phyloP scores from a whole-genome alignment of 2,329 filamentous ascomycete species.

The Aspergillus intermedius region DNA sequence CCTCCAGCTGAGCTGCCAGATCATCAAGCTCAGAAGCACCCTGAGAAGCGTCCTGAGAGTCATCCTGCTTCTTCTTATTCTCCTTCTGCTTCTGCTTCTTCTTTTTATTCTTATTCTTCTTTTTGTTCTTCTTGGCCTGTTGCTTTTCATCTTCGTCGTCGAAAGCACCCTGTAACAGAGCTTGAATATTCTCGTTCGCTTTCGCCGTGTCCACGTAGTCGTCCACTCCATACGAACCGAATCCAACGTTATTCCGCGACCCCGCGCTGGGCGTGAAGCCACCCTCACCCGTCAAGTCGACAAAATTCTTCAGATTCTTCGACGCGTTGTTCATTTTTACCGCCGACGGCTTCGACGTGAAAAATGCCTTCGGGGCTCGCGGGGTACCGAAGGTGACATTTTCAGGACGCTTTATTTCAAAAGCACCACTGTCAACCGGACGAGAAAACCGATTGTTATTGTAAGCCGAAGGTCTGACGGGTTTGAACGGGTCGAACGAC shows the following conservation, averaged over 20 bases:
- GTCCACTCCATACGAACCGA: constrained; percentile 50
- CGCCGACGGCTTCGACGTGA: constrained; percentile 44
- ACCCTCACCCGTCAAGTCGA: constrained; percentile 46
- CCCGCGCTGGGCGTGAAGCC: constrained; percentile 44
- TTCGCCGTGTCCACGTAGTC: constrained; percentile 45
- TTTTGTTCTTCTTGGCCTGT: constrained; percentile 32
- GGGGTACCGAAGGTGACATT: constrained; percentile 44
- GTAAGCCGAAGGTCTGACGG: constrained; percentile 32
- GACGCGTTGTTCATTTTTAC: constrained; percentile 35
- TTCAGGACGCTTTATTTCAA: constrained; percentile 45
- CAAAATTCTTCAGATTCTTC: constrained; percentile 40
- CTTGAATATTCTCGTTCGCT: constrained; percentile 48
- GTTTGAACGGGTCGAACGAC: constrained; percentile 36
- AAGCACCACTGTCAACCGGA: constrained; percentile 23
- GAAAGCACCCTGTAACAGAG: constrained; percentile 45
- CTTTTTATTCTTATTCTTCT: constrained; percentile 34
- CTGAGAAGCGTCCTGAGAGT: constrained; percentile 10
- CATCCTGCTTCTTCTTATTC: constrained; percentile 16
- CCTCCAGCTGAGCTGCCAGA: constrained; percentile 38
- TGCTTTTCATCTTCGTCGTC: constrained; percentile 42
- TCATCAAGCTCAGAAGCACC: constrained; percentile 34
- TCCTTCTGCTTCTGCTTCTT: constrained; percentile 9
- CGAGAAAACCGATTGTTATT: constrained; percentile 21
- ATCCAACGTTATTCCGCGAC: constrained; percentile 41
- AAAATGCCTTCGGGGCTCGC: constrained; percentile 48